Evolutionary conservation across 108 stramenopile species (phyloP).

Genomic region (Chaetoceros tenuissimus): DNA sequence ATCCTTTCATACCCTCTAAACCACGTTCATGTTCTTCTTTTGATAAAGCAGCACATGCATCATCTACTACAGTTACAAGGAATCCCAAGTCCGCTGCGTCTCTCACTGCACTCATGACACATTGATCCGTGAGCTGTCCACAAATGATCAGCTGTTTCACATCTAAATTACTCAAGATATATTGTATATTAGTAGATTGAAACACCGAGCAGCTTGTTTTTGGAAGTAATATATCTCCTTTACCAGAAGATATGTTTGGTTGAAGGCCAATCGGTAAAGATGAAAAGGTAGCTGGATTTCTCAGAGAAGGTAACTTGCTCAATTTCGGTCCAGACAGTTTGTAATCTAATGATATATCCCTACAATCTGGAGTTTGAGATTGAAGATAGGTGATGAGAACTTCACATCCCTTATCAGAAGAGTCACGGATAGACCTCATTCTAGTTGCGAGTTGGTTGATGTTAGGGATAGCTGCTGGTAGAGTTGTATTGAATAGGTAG

Average conservation of each 20-base stretch:
- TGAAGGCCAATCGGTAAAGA: constrained; percentile 18
- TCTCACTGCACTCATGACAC: constrained; percentile 64
- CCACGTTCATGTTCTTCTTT: constrained; percentile 37
- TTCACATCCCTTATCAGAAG: constrained; percentile 34
- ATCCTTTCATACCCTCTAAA: constrained; percentile 53
- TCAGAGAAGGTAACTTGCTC: constrained; percentile 29
- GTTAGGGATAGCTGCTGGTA: constrained; percentile 48
- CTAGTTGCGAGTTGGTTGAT: constrained; percentile 27
- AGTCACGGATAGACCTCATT: constrained; percentile 33
- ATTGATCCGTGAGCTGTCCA: constrained; percentile 75
- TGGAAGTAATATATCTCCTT: constrained; percentile 48
- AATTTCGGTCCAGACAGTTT: constrained; percentile 54
- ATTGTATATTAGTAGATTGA: constrained; percentile 56
- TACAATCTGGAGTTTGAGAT: constrained; percentile 44
- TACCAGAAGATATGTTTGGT: constrained; percentile 5
- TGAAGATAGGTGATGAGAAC: constrained; percentile 66
- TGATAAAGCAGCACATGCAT: constrained; percentile 59
- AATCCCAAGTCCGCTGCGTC: constrained; percentile 75
- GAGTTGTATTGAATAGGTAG: constrained; percentile 24
- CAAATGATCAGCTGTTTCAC: constrained; percentile 56
- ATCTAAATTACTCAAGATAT: constrained; percentile 46
- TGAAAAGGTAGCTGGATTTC: constrained; percentile 22
- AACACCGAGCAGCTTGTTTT: constrained; percentile 73
- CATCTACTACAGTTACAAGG: constrained; percentile 60
- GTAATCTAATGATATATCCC: constrained; percentile 61